phyloP scores from a whole-genome alignment of 202 grass and related monocot genomes.

The Alloteropsis angusta region DNA sequence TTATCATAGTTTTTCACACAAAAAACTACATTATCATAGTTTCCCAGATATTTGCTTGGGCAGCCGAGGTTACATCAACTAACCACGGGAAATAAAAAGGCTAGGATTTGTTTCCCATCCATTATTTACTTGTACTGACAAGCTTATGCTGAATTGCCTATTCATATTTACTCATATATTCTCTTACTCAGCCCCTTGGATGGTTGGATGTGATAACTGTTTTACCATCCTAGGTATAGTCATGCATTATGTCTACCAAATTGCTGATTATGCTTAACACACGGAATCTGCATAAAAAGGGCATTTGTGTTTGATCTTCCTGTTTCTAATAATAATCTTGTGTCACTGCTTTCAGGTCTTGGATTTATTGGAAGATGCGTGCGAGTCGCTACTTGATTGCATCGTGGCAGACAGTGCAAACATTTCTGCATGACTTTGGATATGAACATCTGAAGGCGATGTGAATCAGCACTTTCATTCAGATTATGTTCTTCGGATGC shows the following conservation, averaged over 20 bases:
- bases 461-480: not conserved
- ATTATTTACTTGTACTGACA: not conserved
- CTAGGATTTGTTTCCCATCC: not conserved
- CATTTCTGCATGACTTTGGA: constrained; percentile 28
- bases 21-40: not conserved
- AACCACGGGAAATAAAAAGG: not conserved
- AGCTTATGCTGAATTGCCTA: not conserved
- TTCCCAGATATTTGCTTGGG: not conserved
- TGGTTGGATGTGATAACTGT: not conserved
- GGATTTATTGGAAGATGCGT: constrained; percentile 89
- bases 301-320: not conserved
- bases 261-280: not conserved
- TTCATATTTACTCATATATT: not conserved
- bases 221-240: not conserved
- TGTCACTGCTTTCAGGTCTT: constrained; percentile 52
- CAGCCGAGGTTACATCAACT: not conserved
- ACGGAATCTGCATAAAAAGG: not conserved
- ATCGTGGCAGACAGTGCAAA: constrained; percentile 42
- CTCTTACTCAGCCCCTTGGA: not conserved
- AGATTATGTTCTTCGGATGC: not conserved
- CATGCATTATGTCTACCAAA: not conserved
- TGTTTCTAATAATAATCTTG: not conserved
- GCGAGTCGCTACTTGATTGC: constrained; percentile 60
- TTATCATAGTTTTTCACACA: no score
- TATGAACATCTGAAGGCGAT: not conserved